Evolutionary conservation across 2,329 filamentous ascomycete genomes (phyloP).

Genomic region (Didymellaceae sp.): DNA sequence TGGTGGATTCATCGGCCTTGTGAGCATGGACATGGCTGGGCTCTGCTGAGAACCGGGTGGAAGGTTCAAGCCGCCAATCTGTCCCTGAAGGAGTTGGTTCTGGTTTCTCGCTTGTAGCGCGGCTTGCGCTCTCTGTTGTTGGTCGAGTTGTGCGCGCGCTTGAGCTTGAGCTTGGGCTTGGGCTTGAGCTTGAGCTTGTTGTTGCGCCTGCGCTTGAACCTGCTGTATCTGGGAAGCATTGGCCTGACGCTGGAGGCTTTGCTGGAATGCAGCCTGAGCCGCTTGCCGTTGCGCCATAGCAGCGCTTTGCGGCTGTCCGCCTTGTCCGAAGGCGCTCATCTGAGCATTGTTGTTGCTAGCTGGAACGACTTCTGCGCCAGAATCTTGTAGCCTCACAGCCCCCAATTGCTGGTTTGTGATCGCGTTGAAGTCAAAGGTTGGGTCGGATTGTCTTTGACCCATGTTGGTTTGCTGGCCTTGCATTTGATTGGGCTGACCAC

Average conservation of each 20-base stretch:
- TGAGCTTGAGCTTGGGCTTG: slow-evolving; percentile 30
- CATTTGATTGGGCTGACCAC: slow-evolving; percentile 35
- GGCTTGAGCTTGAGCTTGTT: slow-evolving; percentile 35
- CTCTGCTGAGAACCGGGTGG: slow-evolving; percentile 50
- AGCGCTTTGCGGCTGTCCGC: slow-evolving; percentile 35
- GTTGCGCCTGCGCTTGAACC: slow-evolving; percentile 45
- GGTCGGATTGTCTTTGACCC: slow-evolving; percentile 37
- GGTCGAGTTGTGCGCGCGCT: slow-evolving; percentile 37
- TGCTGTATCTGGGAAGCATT: slow-evolving; percentile 22
- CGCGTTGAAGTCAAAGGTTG: slow-evolving; percentile 59
- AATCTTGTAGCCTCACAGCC: slow-evolving; percentile 66
- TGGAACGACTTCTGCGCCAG: slow-evolving; percentile 68
- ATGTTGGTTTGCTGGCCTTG: slow-evolving; percentile 37
- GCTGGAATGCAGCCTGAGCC: slow-evolving; percentile 31
- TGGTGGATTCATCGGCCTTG: slow-evolving; percentile 55
- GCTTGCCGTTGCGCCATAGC: slow-evolving; percentile 39
- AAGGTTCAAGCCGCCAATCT: slow-evolving; percentile 53
- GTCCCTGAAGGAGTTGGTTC: slow-evolving; percentile 39
- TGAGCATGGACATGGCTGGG: slow-evolving; percentile 58
- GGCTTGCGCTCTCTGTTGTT: slow-evolving; percentile 42
- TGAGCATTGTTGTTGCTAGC: slow-evolving; percentile 62
- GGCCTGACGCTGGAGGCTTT: slow-evolving; percentile 46
- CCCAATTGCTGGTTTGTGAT: slow-evolving; percentile 67
- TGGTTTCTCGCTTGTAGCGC: slow-evolving; percentile 36
- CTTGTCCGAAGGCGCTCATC: slow-evolving; percentile 46